Base-by-base conservation (phyloP, 2,329 filamentous ascomycete genomes). In the Diaporthe sp. region DNA sequence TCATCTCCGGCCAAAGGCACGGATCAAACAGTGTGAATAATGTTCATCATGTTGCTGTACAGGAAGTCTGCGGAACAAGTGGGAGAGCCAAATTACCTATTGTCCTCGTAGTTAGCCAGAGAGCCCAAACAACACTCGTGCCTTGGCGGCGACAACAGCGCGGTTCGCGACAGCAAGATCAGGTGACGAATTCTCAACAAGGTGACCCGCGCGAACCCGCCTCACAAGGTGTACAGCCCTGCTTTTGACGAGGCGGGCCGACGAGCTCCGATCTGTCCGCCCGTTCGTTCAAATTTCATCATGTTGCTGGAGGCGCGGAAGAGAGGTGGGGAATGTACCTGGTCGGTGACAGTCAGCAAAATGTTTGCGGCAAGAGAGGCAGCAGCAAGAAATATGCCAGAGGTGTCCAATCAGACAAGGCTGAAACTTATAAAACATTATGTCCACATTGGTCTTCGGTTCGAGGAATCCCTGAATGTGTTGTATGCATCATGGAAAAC, bases 261-360 rank as follows among this genome's bases (percentile, higher is more conserved):
- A 72, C 75, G 79, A 78, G 86, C 86, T 88, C 90, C 88, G 84
- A 85, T 90, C 90, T 91, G 90, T 91, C 90, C 90, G 90, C 90
- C 90, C 90, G 90, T 91, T 91, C 90, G 90, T 91, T 91, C 89
- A 91, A 91, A 83, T 84, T 84, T 91, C 90, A 85, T 92, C 90
- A 91, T 88, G 80, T 77, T 81, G 83, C 84, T 51, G 30, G 35
- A 27, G 58, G 61, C 76, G 74, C 70, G 71, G 42, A 51, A 44
- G 39, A 80, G 76, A 56, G 30, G 65, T 70, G 56, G 59, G 80
- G 76, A 73, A 72, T 77, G 81, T 89, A 89, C 87, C 88, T 90
- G 78, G 32, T 37, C 13, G 35, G 42, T 27, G 27, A 72, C 30
- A 25, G 80, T 79, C 76, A 77, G 78, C 74, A 75, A 70, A 73